Conservation (phyloP, 345 rosid genomes). For the Rhodomyrtus tomentosa region DNA sequence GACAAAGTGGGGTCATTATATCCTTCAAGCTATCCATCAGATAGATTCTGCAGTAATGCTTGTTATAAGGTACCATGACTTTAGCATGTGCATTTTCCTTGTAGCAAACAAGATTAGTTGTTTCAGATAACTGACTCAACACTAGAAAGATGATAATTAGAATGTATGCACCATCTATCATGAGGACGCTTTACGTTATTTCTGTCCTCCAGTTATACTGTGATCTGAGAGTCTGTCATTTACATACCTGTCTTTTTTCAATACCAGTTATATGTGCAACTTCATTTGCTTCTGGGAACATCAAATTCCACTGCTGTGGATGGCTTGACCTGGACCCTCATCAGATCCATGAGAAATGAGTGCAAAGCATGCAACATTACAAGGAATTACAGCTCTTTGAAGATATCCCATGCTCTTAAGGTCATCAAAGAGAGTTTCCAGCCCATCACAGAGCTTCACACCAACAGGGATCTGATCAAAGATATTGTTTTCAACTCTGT, state of each 20-base stretch:
- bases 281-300: slow-evolving; percentile 38
- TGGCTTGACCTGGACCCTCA: slow-evolving; percentile 46
- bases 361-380: slow-evolving; percentile 7
- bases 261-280: slow-evolving; percentile 17
- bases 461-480: slow-evolving; percentile 26
- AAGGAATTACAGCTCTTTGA: slow-evolving; percentile 13
- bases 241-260: slow-evolving; percentile 2
- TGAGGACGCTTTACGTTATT: background rate
- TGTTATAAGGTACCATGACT: slow-evolving; percentile 28
- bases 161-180: background rate
- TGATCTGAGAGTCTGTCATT: background rate
- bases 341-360: slow-evolving; percentile 14
- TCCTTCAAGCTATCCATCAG: slow-evolving; percentile 1
- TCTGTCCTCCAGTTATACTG: background rate
- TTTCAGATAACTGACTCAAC: background rate
- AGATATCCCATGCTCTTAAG: slow-evolving; percentile 23
- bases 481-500: slow-evolving; percentile 28
- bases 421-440: slow-evolving; percentile 40
- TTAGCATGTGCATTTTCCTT: background rate
- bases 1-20: slow-evolving; percentile 1
- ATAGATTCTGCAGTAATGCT: slow-evolving; percentile 31
- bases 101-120: background rate
- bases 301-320: slow-evolving; percentile 29
- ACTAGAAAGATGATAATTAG: background rate
- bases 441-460: slow-evolving; percentile 24